A percentile compares a stretch with the other conserved stretches of the same genome.
phyloP scores from a whole-genome alignment of 148 eudicot species.

The Diospyros kaki region DNA sequence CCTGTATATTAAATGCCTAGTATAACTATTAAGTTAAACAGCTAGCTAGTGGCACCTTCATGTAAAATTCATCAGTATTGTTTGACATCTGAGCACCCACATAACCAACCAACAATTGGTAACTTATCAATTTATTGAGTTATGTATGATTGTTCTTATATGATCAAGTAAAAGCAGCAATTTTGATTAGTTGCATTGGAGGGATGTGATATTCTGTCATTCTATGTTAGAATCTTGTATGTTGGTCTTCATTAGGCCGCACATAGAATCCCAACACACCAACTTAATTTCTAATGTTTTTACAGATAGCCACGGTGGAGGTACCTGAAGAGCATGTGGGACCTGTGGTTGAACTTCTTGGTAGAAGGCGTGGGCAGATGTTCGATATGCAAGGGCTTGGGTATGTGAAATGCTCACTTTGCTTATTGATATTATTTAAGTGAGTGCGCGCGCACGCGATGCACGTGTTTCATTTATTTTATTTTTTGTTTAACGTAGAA shows the following conservation, averaged over 20 bases:
- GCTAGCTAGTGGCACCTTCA: background rate
- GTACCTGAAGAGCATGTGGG: slow-evolving; percentile 94
- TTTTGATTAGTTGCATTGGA: background rate
- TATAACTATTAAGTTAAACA: background rate
- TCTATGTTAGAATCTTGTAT: background rate
- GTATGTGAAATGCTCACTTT: slow-evolving; percentile 37
- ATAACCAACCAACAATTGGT: background rate
- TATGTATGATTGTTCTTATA: background rate
- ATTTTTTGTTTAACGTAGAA: background rate
- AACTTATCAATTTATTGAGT: background rate
- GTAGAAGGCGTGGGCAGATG: slow-evolving; percentile 97
- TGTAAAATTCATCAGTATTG: background rate
- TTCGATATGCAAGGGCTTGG: slow-evolving; percentile 88
- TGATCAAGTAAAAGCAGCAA: background rate
- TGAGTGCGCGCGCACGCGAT: no score
- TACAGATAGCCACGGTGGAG: slow-evolving; percentile 90
- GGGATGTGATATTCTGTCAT: background rate
- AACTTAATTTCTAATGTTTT: slow-evolving; percentile 9
- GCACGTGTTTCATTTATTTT: background rate
- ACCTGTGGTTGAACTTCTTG: slow-evolving; percentile 92
- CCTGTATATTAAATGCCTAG: background rate
- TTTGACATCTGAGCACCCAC: background rate
- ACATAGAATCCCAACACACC: background rate
- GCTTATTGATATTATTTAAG: background rate
- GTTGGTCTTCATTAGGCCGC: background rate